Percentiles rank a stretch among this genome's conserved stretches.
Evolutionary conservation across 805 yeast species (phyloP).

Genomic region (Cyberlindnera sargentensis): DNA sequence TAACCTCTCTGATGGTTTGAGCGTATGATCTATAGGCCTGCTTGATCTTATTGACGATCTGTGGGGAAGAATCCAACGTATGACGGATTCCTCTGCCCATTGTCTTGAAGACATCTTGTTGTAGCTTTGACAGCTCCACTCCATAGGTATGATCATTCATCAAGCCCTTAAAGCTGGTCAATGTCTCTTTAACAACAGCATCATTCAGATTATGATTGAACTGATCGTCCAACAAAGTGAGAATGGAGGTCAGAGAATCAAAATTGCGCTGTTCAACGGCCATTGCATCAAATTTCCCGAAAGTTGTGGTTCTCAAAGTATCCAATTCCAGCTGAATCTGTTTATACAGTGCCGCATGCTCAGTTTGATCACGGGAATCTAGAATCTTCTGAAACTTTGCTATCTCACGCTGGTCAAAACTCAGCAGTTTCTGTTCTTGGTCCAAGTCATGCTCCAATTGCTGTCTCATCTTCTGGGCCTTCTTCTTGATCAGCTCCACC

Average conservation of each 20-base stretch:
- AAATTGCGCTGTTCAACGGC: conserved; percentile 21
- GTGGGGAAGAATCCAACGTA: conserved; percentile 1
- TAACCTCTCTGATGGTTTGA: conserved; percentile 15
- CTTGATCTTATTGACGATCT: conserved; percentile 3
- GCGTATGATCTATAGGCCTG: conserved; percentile 9
- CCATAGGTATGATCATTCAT: conserved; percentile 1
- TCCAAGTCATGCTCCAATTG: conserved; percentile 11
- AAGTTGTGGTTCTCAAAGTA: conserved; percentile 8
- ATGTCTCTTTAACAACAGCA: conserved; percentile 72
- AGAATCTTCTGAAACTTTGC: conserved; percentile 2
- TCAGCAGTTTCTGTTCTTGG: conserved; percentile 3
- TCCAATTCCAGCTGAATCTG: conserved; percentile 1
- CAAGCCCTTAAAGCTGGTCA: conserved; percentile 33
- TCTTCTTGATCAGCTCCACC: conserved; percentile 13
- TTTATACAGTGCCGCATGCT: conserved; percentile 10
- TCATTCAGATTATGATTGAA: conserved; percentile 85
- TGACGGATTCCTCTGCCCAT: conserved; percentile 1
- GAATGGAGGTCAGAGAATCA: conserved; percentile 26
- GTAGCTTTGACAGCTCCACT: neutral
- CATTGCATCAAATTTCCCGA: conserved; percentile 15
- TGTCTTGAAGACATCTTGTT: neutral
- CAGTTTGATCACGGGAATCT: conserved; percentile 4
- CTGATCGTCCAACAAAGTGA: conserved; percentile 42
- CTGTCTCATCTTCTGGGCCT: conserved; percentile 18
- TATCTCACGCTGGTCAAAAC: conserved; percentile 7